These are phyloP conservation scores for Melanogaster broomeanus DNA, from an alignment of 768 basidiomycete genomes.

Conservation along the genomic window DNA sequence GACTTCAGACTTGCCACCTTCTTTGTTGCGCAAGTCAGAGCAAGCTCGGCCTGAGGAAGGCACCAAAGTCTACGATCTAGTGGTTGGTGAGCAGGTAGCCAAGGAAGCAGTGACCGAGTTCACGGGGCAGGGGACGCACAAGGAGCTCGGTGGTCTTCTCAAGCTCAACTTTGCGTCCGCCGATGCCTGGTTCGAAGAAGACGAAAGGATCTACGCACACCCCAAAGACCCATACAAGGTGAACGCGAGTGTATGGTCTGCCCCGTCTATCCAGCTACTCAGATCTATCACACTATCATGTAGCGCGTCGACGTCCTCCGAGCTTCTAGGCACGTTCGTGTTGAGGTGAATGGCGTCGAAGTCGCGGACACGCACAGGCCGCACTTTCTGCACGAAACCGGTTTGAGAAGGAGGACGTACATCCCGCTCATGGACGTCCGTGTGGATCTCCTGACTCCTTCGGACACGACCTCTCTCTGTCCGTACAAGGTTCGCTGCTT, in stretches of 20 bases:
- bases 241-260: background rate
- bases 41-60: conserved; percentile 31
- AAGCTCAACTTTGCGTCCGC: conserved; percentile 50
- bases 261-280: background rate
- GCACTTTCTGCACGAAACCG: conserved; percentile 58
- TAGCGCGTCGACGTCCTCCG: conserved; percentile 64
- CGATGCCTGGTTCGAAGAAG: conserved; percentile 72
- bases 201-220: conserved; percentile 60
- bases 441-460: conserved; percentile 50
- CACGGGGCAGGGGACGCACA: conserved; percentile 27
- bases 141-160: conserved; percentile 47
- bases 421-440: conserved; percentile 58
- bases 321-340: conserved; percentile 60
- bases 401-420: conserved; percentile 57
- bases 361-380: conserved; percentile 59
- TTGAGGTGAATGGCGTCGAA: conserved; percentile 63
- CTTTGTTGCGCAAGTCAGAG: conserved; percentile 39
- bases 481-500: conserved; percentile 60
- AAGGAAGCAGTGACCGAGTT: conserved; percentile 40
- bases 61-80: conserved; percentile 45
- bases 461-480: conserved; percentile 49
- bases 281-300: background rate
- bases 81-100: conserved; percentile 41
- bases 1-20: conserved; percentile 42
- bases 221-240: conserved; percentile 75